Percentiles rank a stretch among this genome's conserved stretches.
Conservation (phyloP, 306 rosid species). For the Castanea crenata region DNA sequence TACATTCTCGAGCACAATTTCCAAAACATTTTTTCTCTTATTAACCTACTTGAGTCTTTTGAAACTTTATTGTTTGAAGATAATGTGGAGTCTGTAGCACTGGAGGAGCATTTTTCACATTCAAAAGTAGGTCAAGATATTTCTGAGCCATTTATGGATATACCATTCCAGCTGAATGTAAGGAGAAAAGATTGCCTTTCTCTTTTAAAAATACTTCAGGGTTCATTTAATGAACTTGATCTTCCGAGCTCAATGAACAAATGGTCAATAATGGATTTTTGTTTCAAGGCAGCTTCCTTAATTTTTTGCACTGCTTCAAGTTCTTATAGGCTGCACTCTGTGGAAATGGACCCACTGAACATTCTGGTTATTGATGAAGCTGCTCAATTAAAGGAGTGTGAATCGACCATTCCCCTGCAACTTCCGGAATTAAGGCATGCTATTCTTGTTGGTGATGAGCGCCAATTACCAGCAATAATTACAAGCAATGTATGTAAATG, state of each 20-base stretch:
- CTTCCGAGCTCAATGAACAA: constrained; percentile 34
- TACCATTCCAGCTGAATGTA: constrained; percentile 15
- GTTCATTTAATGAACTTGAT: constrained; percentile 38
- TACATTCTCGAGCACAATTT: constrained; percentile 35
- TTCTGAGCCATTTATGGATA: neutral
- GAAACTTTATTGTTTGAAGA: constrained; percentile 35
- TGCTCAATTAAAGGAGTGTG: constrained; percentile 75
- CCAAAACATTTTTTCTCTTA: constrained; percentile 29
- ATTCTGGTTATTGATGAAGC: constrained; percentile 79
- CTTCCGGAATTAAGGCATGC: constrained; percentile 52
- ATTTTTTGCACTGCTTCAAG: constrained; percentile 71
- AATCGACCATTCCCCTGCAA: constrained; percentile 63
- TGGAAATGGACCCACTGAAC: constrained; percentile 38
- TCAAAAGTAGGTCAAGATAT: constrained; percentile 8
- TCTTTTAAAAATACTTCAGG: constrained; percentile 29
- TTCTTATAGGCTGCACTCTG: constrained; percentile 48
- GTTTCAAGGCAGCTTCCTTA: constrained; percentile 55
- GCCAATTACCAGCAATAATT: constrained; percentile 71
- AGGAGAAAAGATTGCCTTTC: constrained; percentile 47
- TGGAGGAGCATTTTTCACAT: constrained; percentile 47
- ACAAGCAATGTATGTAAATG: constrained; percentile 50
- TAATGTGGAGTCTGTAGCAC: constrained; percentile 22
- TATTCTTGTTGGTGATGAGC: constrained; percentile 77
- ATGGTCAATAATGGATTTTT: constrained; percentile 36
- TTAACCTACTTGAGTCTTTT: constrained; percentile 34